A percentile compares a stretch with the other conserved stretches of the same genome.
Conservation (phyloP, 805 yeast genomes). For the Zygosaccharomyces gambellarensis region DNA sequence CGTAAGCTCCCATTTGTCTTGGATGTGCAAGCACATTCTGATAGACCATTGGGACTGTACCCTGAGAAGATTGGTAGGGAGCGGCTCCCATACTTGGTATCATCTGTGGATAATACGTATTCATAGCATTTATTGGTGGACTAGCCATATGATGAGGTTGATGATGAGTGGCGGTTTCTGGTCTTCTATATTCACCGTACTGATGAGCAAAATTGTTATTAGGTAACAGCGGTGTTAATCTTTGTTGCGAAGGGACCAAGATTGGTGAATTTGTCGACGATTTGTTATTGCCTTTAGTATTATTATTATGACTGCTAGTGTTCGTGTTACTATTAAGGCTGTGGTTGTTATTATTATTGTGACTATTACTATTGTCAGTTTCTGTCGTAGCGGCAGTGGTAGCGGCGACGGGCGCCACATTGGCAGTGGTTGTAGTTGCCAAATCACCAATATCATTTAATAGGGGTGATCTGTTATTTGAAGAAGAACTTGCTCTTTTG, state of each 20-base stretch:
- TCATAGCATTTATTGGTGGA: not conserved
- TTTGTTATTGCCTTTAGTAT: not conserved
- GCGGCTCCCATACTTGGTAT: not conserved
- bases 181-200: not conserved
- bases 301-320: too few species aligned
- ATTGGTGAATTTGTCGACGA: not conserved
- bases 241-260: not conserved
- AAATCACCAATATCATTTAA: not conserved
- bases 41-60: not conserved
- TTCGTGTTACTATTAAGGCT: too few species aligned
- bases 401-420: not conserved
- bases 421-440: not conserved
- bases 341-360: too few species aligned
- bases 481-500: not conserved
- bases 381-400: not conserved
- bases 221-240: not conserved
- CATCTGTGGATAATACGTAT: slow-evolving; percentile 1
- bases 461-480: not conserved
- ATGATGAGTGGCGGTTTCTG: not conserved
- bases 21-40: not conserved
- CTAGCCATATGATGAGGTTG: slow-evolving; percentile 1
- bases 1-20: slow-evolving; percentile 4
- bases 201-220: slow-evolving; percentile 1
- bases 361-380: too few species aligned
- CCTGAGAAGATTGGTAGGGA: not conserved